Base-by-base conservation (phyloP, 2,329 filamentous ascomycete genomes). In the Curvularia eragrostidis region DNA sequence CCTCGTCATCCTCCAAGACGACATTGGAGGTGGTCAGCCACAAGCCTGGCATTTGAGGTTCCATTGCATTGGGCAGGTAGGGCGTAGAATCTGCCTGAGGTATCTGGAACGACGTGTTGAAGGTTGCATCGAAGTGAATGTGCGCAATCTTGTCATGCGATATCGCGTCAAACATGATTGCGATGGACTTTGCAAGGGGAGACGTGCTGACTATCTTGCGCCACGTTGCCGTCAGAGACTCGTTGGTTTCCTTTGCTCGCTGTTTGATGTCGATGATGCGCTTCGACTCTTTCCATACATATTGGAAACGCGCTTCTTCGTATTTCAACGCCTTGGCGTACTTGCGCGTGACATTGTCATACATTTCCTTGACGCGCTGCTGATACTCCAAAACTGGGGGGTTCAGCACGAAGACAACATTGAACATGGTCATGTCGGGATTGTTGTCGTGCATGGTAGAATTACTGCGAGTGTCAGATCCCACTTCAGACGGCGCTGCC, bases 381-480 rank as follows among this genome's bases (percentile, higher is more conserved):
- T 91, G 90, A 64, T 90, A 88, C 71, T 97, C 91, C 55, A 93
- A 82, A 51, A 89, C 87, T 48, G 89, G 89, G 3, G 93, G 91
- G 65, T 91, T 90, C 63, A 97, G 81, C 49, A 97, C 91, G 75
- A 98, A 98, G 23, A 98, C 93, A 10, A 97, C 85, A 75, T 97
- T 96, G 79, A 99, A 99, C 94, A 98, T 98, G 62, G 89, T 93
- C 91, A 98, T 93, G 73, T 91, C 88, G 2, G 71, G 71, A n/a
- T 59, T 68, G 70, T 87, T 82, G 60, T 89, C 83, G 39, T 66
- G 64, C 13, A 76, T 78, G 9, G 71, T 75, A 13, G 72, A 76
- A 70, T 77, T 74, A 28, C 72, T 75, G 48, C 71, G 77, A n/a
- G 72, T 66, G 34, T 78, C 75, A n/a, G 74, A 74, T n/a, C 73